A percentile compares a stretch with the other conserved stretches of the same genome.
Evolutionary conservation across 495 filamentous ascomycete species (phyloP).

Genomic region (Penicillium pulvis): DNA sequence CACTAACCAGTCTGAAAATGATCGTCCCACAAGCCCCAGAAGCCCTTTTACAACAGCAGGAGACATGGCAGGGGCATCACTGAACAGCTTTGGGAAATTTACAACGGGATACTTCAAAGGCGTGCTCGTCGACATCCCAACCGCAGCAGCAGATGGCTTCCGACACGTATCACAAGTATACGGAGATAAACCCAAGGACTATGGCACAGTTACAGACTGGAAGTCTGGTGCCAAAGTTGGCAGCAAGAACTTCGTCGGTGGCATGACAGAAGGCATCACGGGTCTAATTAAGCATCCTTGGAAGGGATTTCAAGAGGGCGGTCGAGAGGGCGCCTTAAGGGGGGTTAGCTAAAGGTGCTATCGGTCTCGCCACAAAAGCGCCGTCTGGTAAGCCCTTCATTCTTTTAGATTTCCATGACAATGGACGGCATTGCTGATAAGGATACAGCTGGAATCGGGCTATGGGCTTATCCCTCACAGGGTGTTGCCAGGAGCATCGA

Average conservation of each 20-base stretch:
- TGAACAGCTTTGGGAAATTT: slow-evolving; percentile 38
- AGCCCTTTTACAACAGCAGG: slow-evolving; percentile 18
- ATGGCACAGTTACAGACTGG: slow-evolving; percentile 38
- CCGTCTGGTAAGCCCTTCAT: slow-evolving; percentile 22
- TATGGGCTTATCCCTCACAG: slow-evolving; percentile 30
- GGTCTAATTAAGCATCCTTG: slow-evolving; percentile 68
- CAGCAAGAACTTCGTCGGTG: slow-evolving; percentile 65
- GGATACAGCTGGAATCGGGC: slow-evolving; percentile 28
- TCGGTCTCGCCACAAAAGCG: slow-evolving; percentile 70
- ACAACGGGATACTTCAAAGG: slow-evolving; percentile 31
- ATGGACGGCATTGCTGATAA: not conserved
- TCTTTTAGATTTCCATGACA: not conserved
- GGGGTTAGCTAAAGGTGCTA: slow-evolving; percentile 72
- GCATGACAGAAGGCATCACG: slow-evolving; percentile 72
- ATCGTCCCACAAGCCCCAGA: not conserved
- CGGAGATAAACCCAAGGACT: slow-evolving; percentile 56
- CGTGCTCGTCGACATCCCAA: slow-evolving; percentile 62
- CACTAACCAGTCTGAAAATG: not conserved
- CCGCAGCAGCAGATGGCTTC: slow-evolving; percentile 78
- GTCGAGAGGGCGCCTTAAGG: slow-evolving; percentile 59
- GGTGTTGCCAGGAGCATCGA: slow-evolving; percentile 35
- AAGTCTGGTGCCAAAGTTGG: slow-evolving; percentile 36
- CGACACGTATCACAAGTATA: slow-evolving; percentile 80
- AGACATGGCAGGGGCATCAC: slow-evolving; percentile 30
- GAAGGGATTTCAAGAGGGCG: slow-evolving; percentile 59